These are phyloP conservation scores for Chytriomyces confervae DNA, from an alignment of 192 early-diverging fungal genomes.

Conservation along the genomic window DNA sequence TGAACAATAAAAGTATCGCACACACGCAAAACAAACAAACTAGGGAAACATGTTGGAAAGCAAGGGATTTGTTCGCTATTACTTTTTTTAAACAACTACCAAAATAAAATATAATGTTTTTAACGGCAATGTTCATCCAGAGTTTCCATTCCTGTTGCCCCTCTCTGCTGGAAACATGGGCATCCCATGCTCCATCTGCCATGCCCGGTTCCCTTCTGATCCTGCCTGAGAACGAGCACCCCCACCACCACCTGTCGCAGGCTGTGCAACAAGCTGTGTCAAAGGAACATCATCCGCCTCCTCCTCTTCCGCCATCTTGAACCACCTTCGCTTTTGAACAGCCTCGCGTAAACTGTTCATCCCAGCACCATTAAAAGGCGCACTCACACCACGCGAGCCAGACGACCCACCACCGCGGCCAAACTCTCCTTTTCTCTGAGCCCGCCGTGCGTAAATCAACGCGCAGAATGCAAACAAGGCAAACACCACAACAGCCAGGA, in stretches of 20 bases:
- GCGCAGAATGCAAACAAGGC: neutral
- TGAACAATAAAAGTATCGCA: too few species aligned
- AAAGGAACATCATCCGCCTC: neutral
- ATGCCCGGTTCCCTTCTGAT: neutral
- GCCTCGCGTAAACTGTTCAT: neutral
- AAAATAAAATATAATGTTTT: too few species aligned
- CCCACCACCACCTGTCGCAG: neutral
- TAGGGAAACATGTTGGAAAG: too few species aligned
- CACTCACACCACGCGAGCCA: neutral
- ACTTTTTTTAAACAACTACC: too few species aligned
- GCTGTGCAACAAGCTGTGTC: neutral
- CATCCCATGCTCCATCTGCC: constrained; percentile 2
- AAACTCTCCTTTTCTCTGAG: neutral
- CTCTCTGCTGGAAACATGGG: neutral
- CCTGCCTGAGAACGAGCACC: neutral
- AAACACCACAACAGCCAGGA: neutral
- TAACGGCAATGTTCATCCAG: too few species aligned
- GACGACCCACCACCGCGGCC: neutral
- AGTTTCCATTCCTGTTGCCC: too few species aligned
- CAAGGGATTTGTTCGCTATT: too few species aligned
- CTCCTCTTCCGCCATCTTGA: neutral
- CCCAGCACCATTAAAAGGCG: neutral
- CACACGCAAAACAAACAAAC: too few species aligned
- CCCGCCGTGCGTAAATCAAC: neutral
- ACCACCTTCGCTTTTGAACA: neutral